Conservation (phyloP, 2,329 filamentous ascomycete genomes). For the Ceratocystiopsis sp. region DNA sequence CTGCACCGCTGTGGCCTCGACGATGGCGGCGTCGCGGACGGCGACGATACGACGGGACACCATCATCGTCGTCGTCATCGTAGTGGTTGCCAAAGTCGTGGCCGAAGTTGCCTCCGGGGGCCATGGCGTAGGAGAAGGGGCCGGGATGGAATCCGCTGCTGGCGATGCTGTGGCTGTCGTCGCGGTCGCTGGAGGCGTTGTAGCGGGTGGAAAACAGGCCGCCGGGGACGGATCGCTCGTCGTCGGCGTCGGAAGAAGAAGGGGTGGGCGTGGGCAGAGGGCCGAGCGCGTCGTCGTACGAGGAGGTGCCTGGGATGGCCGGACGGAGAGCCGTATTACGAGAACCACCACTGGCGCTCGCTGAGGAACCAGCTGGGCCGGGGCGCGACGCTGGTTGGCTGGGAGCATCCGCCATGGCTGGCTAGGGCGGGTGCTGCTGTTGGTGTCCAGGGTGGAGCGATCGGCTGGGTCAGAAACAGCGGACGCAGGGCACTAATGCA, state of each 20-base stretch:
- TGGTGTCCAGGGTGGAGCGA: background rate
- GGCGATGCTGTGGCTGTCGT: background rate
- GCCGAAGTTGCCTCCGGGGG: background rate
- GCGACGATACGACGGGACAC: constrained; percentile 15
- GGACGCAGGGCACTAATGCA: constrained; percentile 1
- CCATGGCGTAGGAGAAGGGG: too few species aligned
- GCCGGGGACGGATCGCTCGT: constrained; percentile 36
- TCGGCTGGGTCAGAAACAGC: background rate
- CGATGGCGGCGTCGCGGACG: constrained; percentile 21
- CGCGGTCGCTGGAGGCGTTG: constrained; percentile 1
- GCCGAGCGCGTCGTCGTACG: background rate
- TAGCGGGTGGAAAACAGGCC: background rate
- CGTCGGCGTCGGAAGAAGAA: constrained; percentile 51
- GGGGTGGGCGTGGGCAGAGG: constrained; percentile 21
- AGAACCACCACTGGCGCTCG: too few species aligned
- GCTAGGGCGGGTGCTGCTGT: constrained; percentile 12
- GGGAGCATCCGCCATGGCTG: constrained; percentile 9
- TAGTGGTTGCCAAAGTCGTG: background rate
- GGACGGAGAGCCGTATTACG: too few species aligned
- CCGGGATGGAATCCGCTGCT: background rate
- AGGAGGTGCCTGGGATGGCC: too few species aligned
- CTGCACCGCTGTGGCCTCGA: constrained; percentile 18
- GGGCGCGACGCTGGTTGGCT: too few species aligned
- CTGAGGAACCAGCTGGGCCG: too few species aligned
- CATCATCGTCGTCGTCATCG: background rate